These are phyloP conservation scores for Lentinula novae-zelandiae DNA, from an alignment of 1,284 basidiomycete genomes.

Conservation along the genomic window DNA sequence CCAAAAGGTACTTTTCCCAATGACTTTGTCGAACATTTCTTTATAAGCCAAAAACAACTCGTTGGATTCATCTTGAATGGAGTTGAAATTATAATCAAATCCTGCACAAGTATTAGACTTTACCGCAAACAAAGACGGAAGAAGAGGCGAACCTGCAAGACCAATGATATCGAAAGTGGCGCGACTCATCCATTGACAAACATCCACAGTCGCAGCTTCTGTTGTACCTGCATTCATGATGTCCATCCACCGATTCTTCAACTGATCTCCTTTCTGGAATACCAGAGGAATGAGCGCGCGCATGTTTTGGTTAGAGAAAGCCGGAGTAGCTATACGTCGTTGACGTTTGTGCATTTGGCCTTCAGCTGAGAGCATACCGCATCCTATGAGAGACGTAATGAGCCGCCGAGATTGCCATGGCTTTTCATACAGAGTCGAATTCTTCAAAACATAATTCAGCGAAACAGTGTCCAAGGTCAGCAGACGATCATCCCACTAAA, in stretches of 20 bases:
- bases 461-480: slow-evolving; percentile 75
- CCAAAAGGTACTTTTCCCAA: slow-evolving; percentile 50
- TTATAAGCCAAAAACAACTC: slow-evolving; percentile 74
- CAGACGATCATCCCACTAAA: slow-evolving; percentile 72
- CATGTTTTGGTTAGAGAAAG: slow-evolving; percentile 74
- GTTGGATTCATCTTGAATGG: slow-evolving; percentile 71
- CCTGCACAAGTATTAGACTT: slow-evolving; percentile 34
- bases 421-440: slow-evolving; percentile 69
- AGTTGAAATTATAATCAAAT: slow-evolving; percentile 77
- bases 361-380: slow-evolving; percentile 72
- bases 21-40: slow-evolving; percentile 73
- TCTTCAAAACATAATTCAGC: slow-evolving; percentile 64
- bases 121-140: not conserved
- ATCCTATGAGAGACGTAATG: slow-evolving; percentile 72
- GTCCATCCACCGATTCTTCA: slow-evolving; percentile 55
- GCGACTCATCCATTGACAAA: slow-evolving; percentile 70
- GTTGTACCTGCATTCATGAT: slow-evolving; percentile 16
- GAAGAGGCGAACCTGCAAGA: slow-evolving; percentile 48
- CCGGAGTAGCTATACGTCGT: slow-evolving; percentile 69
- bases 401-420: slow-evolving; percentile 73
- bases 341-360: slow-evolving; percentile 71
- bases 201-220: slow-evolving; percentile 43
- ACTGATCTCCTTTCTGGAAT: slow-evolving; percentile 60
- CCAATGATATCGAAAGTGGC: slow-evolving; percentile 83
- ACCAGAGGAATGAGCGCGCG: slow-evolving; percentile 62